These are phyloP conservation scores for Diplodia corticola DNA, from an alignment of 2,329 filamentous ascomycete genomes.

Conservation along the genomic window DNA sequence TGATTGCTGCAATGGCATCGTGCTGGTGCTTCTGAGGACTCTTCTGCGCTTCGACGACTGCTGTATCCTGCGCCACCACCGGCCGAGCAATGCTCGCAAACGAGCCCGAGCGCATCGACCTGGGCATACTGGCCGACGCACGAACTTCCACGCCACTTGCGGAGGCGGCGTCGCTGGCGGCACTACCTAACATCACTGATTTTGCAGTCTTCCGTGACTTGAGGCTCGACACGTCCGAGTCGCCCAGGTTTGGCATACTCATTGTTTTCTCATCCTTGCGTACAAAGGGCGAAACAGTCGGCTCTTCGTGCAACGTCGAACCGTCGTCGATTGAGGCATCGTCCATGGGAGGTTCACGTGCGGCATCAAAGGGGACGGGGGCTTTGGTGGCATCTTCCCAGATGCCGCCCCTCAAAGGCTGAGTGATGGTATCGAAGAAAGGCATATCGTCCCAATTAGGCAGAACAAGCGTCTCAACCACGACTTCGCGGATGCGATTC, in stretches of 20 bases:
- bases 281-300: background rate
- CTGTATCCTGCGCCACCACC: conserved; percentile 65
- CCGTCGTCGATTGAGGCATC: conserved; percentile 8
- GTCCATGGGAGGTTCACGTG: conserved; percentile 30
- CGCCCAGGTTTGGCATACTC: conserved; percentile 28
- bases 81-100: conserved; percentile 65
- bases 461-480: conserved; percentile 85
- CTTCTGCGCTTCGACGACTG: conserved; percentile 60
- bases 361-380: conserved; percentile 30
- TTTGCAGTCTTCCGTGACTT: conserved; percentile 30
- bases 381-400: conserved; percentile 51
- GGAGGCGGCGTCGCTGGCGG: conserved; percentile 4
- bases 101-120: conserved; percentile 61
- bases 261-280: conserved; percentile 26
- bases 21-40: conserved; percentile 58
- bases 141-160: conserved; percentile 10
- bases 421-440: conserved; percentile 78
- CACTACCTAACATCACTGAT: conserved; percentile 22
- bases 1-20: conserved; percentile 65
- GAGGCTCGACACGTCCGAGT: conserved; percentile 24
- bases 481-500: conserved; percentile 88
- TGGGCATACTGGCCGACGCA: conserved; percentile 41
- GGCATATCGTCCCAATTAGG: conserved; percentile 97
- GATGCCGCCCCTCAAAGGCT: conserved; percentile 82
- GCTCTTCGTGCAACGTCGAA: background rate